phyloP scores from a whole-genome alignment of 805 yeast genomes.

The Wickerhamiella sorbophila region DNA sequence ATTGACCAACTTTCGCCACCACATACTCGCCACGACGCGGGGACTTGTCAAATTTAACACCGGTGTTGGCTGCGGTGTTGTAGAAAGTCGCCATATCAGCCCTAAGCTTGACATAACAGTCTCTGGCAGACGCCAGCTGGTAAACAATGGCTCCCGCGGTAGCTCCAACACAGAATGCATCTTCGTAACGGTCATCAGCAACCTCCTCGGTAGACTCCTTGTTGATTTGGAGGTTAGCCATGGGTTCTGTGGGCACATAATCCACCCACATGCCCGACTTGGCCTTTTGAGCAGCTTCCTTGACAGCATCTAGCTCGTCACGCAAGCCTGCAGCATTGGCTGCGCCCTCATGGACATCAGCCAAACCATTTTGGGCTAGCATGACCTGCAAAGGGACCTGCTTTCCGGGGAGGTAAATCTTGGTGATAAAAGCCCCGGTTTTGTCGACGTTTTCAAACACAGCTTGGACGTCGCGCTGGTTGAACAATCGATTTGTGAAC shows the following conservation, averaged over 20 bases:
- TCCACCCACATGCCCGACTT: slow-evolving; percentile 56
- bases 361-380: slow-evolving; percentile 49
- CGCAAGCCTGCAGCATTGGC: slow-evolving; percentile 42
- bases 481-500: slow-evolving; percentile 37
- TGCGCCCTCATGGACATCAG: slow-evolving; percentile 50
- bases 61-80: slow-evolving; percentile 22
- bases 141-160: slow-evolving; percentile 16
- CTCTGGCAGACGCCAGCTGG: slow-evolving; percentile 13
- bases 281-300: slow-evolving; percentile 40
- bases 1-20: slow-evolving; percentile 40
- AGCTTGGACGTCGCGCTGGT: slow-evolving; percentile 62
- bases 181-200: slow-evolving; percentile 22
- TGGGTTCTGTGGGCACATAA: slow-evolving; percentile 33
- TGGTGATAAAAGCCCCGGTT: slow-evolving; percentile 70
- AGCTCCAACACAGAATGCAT: slow-evolving; percentile 24
- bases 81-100: slow-evolving; percentile 20
- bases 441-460: slow-evolving; percentile 59
- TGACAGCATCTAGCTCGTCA: slow-evolving; percentile 43
- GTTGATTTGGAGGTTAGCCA: not conserved
- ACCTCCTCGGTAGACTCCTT: slow-evolving; percentile 12
- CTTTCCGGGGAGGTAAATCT: slow-evolving; percentile 35
- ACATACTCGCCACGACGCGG: slow-evolving; percentile 44
- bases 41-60: slow-evolving; percentile 18
- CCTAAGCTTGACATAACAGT: slow-evolving; percentile 13
- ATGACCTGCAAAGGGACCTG: slow-evolving; percentile 31